Evolutionary conservation across 2,329 filamentous ascomycete genomes (phyloP).

Genomic region (Acephala macrosclerotiorum): DNA sequence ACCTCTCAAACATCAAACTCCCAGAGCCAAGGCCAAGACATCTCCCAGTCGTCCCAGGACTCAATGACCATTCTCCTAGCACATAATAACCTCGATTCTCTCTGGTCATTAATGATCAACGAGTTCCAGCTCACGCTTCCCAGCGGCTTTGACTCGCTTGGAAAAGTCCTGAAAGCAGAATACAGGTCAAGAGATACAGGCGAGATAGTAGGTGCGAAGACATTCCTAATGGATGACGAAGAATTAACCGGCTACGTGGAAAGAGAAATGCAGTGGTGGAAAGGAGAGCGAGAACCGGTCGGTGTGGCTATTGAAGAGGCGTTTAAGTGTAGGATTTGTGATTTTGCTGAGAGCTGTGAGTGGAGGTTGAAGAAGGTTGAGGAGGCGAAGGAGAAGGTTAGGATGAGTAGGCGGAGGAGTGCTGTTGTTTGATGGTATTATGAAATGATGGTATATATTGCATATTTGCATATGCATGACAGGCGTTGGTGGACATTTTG

Average conservation of each 20-base stretch:
- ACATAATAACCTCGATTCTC: constrained; percentile 64
- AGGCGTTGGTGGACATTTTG: not conserved
- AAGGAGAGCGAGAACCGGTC: constrained; percentile 72
- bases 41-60: constrained; percentile 37
- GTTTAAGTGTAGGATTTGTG: constrained; percentile 86
- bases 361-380: constrained; percentile 79
- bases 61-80: constrained; percentile 53
- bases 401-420: constrained; percentile 28
- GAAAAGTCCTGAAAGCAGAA: constrained; percentile 63
- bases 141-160: constrained; percentile 61
- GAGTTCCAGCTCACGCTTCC: constrained; percentile 57
- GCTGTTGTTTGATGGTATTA: constrained; percentile 14
- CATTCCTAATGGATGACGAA: constrained; percentile 70
- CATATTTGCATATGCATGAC: not conserved
- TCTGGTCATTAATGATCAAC: constrained; percentile 70
- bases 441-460: not conserved
- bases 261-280: constrained; percentile 87
- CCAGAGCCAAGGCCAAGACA: constrained; percentile 45
- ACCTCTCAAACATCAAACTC: not conserved
- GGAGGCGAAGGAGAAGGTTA: constrained; percentile 51
- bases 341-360: constrained; percentile 79
- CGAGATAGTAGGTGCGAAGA: constrained; percentile 61
- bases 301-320: constrained; percentile 86
- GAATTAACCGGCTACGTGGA: constrained; percentile 71
- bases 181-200: constrained; percentile 57